Base-by-base conservation (phyloP, 2,329 filamentous ascomycete species). In the Stemphylium vesicarium region DNA sequence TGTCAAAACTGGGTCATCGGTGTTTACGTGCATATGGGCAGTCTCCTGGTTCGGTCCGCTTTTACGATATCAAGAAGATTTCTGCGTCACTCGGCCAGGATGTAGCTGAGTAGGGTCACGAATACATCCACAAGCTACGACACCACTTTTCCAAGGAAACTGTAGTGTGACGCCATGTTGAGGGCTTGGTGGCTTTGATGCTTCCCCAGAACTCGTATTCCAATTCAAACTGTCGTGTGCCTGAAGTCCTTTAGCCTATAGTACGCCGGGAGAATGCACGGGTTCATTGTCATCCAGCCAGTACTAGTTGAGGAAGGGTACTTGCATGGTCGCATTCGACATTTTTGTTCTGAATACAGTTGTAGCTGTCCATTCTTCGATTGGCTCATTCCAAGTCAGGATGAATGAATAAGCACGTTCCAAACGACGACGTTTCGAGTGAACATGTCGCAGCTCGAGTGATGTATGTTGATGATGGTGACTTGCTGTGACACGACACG, bases 1-100 rank as follows among this genome's bases (percentile, higher is more conserved):
- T 69, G 64, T 68, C 66, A 74, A 72, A 72, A 72, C 64, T 69
- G 68, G 68, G 71, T 70, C 70, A 72, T 72, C 65, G 72, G 73
- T 75, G 73, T 75, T 75, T 66, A 72, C 72, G 72, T 75, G 73
- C 73, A 75, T 75, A 74, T 66, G 68, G 73, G 70, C 68, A 72
- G 67, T 75, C 67, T 69, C 66, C 71, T 70, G 68, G 70, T 70
- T 71, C 71, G 67, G 65, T 70, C 64, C 69, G 66, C 62, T 73
- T 73, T 71, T 60, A 70, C 63, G 71, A 72, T 72, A 73, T 72
- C 67, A 70, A 66, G 66, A 65, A 65, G 71, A 72, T 70, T 70
- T 71, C 65, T 70, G 66, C 65, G 71, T 69, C 66, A 68, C 57
- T 60, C 70, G 56, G 62, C 62, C 58, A 63, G 68, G 65, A 63